phyloP scores from a whole-genome alignment of 1,284 basidiomycete genomes.

The Cryptococcus maquisensis region DNA sequence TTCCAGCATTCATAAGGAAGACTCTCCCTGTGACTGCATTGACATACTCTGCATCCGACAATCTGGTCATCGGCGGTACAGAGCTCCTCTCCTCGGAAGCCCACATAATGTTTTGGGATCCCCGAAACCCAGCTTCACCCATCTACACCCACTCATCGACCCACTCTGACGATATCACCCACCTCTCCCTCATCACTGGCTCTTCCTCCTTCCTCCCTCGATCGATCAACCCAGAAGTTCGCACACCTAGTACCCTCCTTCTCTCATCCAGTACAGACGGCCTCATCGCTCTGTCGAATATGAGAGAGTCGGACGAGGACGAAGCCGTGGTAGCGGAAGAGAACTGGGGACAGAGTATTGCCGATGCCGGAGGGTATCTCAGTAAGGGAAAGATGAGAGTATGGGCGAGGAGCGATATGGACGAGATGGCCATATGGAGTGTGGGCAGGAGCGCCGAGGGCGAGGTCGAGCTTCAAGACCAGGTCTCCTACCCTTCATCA shows the following conservation, averaged over 20 bases:
- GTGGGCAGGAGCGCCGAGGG: slow-evolving; percentile 31
- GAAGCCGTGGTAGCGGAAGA: slow-evolving; percentile 49
- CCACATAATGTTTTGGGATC: slow-evolving; percentile 51
- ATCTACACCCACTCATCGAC: slow-evolving; percentile 50
- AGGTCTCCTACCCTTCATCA: slow-evolving; percentile 23
- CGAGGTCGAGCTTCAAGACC: slow-evolving; percentile 37
- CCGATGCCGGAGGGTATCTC: slow-evolving; percentile 29
- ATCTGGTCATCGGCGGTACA: slow-evolving; percentile 51
- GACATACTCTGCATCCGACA: slow-evolving; percentile 36
- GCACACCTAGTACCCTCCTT: slow-evolving; percentile 38
- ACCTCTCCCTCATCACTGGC: slow-evolving; percentile 49
- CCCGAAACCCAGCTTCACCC: slow-evolving; percentile 15
- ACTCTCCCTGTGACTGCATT: slow-evolving; percentile 44
- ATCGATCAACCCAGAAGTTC: slow-evolving; percentile 13
- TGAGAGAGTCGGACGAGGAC: slow-evolving; percentile 51
- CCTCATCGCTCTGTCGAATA: slow-evolving; percentile 48
- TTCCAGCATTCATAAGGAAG: slow-evolving; percentile 42
- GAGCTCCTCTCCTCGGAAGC: slow-evolving; percentile 51
- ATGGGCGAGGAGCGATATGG: slow-evolving; percentile 50
- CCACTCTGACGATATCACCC: slow-evolving; percentile 54
- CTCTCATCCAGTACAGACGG: slow-evolving; percentile 52
- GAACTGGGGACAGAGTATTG: slow-evolving; percentile 47
- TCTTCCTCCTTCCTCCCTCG: slow-evolving; percentile 28
- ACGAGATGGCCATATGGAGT: slow-evolving; percentile 42
- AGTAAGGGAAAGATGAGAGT: slow-evolving; percentile 37